These are phyloP conservation scores for Incumbomyces delicatus DNA, from an alignment of 2,329 filamentous ascomycete species.

Conservation along the genomic window DNA sequence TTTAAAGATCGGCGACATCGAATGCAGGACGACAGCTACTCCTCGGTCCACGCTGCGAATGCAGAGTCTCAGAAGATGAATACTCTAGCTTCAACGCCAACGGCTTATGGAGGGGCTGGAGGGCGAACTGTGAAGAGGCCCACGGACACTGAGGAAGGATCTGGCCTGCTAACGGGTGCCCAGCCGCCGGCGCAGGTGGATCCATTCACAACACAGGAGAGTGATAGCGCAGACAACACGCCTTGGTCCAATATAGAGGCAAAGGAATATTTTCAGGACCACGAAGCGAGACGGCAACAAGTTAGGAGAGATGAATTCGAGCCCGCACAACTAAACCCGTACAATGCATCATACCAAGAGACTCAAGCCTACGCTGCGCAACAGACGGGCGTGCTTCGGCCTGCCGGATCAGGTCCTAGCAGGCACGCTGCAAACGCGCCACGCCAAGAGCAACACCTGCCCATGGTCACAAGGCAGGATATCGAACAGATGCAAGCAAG, in stretches of 20 bases:
- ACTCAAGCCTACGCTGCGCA: background rate
- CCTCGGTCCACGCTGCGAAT: background rate
- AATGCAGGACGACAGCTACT: constrained; percentile 31
- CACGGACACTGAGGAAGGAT: background rate
- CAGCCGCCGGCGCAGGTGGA: background rate
- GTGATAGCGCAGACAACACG: background rate
- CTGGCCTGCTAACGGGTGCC: background rate
- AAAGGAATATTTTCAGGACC: constrained; percentile 6
- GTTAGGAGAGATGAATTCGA: background rate
- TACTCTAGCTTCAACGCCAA: background rate
- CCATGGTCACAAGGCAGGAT: constrained; percentile 70
- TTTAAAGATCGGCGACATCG: constrained; percentile 57
- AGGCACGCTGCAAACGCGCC: background rate
- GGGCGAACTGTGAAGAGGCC: background rate
- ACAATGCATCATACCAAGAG: background rate
- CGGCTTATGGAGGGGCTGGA: background rate
- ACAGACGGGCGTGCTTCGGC: background rate
- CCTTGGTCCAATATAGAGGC: constrained; percentile 4
- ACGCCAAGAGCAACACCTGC: constrained; percentile 33
- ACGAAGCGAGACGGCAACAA: background rate
- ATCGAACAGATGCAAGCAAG: constrained; percentile 76
- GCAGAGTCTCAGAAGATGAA: constrained; percentile 5
- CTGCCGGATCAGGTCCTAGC: background rate
- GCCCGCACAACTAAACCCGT: background rate
- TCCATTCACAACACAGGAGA: background rate